Evolutionary conservation across 192 early-diverging fungal species (phyloP).

Genomic region (Phlyctochytrium bullatum): DNA sequence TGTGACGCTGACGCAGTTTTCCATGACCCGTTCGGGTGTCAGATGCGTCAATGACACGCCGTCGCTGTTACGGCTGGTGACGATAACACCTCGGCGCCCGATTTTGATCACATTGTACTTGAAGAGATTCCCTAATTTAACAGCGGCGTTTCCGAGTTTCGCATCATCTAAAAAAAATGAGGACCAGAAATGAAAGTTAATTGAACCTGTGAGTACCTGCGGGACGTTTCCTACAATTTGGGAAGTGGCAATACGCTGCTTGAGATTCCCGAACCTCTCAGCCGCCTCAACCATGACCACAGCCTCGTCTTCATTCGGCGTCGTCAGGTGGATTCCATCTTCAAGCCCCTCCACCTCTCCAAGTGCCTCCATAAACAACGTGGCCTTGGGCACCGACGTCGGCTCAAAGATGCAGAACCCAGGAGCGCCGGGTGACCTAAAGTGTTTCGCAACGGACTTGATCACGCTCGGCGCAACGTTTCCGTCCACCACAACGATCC

Average conservation of each 20-base stretch:
- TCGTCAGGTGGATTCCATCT: slow-evolving; percentile 50
- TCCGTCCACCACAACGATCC: slow-evolving; percentile 24
- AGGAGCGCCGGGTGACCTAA: background rate
- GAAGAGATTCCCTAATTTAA: slow-evolving; percentile 47
- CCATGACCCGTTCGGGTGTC: slow-evolving; percentile 14
- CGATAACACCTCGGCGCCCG: slow-evolving; percentile 61
- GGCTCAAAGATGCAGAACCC: slow-evolving; percentile 77
- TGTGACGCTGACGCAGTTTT: slow-evolving; percentile 60
- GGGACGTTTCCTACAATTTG: background rate
- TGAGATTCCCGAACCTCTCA: background rate
- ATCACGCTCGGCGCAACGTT: slow-evolving; percentile 12
- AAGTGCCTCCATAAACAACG: slow-evolving; percentile 38
- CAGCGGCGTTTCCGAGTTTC: slow-evolving; percentile 3
- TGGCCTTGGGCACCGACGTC: slow-evolving; percentile 82
- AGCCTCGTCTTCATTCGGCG: slow-evolving; percentile 76
- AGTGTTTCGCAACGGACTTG: slow-evolving; percentile 43
- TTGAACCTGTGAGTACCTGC: background rate
- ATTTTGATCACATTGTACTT: slow-evolving; percentile 65
- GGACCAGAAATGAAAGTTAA: too few species aligned
- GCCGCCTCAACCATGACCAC: slow-evolving; percentile 46
- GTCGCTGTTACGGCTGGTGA: slow-evolving; percentile 24
- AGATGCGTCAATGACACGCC: slow-evolving; percentile 32
- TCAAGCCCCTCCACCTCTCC: background rate
- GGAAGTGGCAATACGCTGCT: background rate
- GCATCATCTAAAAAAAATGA: background rate